Percentiles rank a stretch among this genome's conserved stretches.
These are phyloP conservation scores for Pleurotus sapidus DNA, from an alignment of 768 basidiomycete species.

Conservation along the genomic window DNA sequence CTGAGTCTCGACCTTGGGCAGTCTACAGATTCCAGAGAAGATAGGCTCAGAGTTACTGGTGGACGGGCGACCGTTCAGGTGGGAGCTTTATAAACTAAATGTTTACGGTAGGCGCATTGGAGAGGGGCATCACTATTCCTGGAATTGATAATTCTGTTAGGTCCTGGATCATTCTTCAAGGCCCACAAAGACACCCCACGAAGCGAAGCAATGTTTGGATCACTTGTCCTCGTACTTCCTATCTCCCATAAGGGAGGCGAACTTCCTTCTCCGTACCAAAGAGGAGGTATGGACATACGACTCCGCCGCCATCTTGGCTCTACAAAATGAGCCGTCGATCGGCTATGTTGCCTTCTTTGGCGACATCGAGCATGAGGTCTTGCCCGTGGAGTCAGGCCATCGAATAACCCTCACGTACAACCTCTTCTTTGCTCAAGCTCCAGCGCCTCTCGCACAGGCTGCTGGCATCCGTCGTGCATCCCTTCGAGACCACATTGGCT, in stretches of 20 bases:
- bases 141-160: conserved; percentile 11
- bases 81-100: conserved; percentile 44
- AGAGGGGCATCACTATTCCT: too few relatives aligned
- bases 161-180: conserved; percentile 40
- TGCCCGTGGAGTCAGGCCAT: conserved; percentile 35
- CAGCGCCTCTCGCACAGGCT: too few relatives aligned
- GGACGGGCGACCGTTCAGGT: conserved; percentile 16
- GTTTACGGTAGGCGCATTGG: conserved; percentile 32
- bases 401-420: conserved; percentile 46
- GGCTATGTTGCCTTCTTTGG: conserved; percentile 39
- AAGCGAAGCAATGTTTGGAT: conserved; percentile 40
- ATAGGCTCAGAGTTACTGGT: conserved; percentile 19
- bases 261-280: conserved; percentile 23
- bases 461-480: neutral
- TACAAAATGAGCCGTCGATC: neutral
- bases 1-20: conserved; percentile 22
- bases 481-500: conserved; percentile 18
- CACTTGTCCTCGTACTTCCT: conserved; percentile 43
- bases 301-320: conserved; percentile 17
- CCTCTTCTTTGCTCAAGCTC: conserved; percentile 23
- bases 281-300: conserved; percentile 31
- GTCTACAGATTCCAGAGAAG: conserved; percentile 22
- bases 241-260: conserved; percentile 35
- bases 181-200: conserved; percentile 44
- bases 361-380: conserved; percentile 44